Evolutionary conservation across 2,329 filamentous ascomycete genomes (phyloP).

Genomic region (Talaromyces amestolkiae): DNA sequence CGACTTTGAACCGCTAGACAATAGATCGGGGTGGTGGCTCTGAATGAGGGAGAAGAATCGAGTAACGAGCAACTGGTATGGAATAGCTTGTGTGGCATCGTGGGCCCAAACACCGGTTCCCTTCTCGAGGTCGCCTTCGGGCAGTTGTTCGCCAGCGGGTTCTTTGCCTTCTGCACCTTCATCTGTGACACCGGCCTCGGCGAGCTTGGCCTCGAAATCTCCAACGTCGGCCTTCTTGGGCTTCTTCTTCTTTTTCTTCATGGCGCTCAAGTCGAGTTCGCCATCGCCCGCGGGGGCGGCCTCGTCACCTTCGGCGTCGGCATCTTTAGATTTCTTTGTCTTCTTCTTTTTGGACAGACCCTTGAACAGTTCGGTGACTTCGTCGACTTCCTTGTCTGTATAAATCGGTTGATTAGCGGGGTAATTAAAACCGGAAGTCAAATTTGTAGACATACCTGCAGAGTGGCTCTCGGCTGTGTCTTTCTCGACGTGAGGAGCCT

Average conservation of each 20-base stretch:
- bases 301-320: conserved; percentile 49
- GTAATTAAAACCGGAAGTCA: background rate
- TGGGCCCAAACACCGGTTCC: conserved; percentile 91
- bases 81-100: conserved; percentile 72
- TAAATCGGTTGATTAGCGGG: conserved; percentile 1
- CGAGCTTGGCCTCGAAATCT: conserved; percentile 67
- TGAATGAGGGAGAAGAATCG: conserved; percentile 94
- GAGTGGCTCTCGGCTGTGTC: conserved; percentile 78
- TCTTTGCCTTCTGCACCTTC: conserved; percentile 59
- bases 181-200: conserved; percentile 58
- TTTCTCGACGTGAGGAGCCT: conserved; percentile 68
- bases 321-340: conserved; percentile 55
- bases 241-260: conserved; percentile 88
- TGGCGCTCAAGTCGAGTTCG: conserved; percentile 64
- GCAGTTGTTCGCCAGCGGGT: conserved; percentile 54
- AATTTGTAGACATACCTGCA: conserved; percentile 53
- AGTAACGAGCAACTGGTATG: conserved; percentile 78
- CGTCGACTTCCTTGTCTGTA: conserved; percentile 59
- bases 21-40: conserved; percentile 94
- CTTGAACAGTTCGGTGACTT: conserved; percentile 66
- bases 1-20: conserved; percentile 81
- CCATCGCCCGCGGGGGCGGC: conserved; percentile 51
- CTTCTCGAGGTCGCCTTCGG: conserved; percentile 74
- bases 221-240: conserved; percentile 57
- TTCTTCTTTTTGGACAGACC: conserved; percentile 74